Evolutionary conservation across 305 asterid species (phyloP).

Genomic region (Andrographis paniculata): DNA sequence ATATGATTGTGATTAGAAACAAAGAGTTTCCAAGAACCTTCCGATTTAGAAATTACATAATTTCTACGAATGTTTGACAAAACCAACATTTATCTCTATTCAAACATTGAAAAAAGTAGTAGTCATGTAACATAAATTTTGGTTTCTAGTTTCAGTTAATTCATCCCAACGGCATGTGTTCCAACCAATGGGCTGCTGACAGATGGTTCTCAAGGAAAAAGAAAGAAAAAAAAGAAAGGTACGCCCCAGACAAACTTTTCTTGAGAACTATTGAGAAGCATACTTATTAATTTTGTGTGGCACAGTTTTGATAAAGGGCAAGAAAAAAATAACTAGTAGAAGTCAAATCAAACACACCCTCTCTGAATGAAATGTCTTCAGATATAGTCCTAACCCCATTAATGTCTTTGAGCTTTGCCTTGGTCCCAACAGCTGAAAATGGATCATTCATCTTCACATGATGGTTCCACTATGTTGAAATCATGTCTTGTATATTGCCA

Average conservation of each 20-base stretch:
- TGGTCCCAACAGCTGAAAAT: conserved; percentile 29
- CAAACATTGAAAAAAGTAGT: no score
- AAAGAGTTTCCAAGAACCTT: not conserved
- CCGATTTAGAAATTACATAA: not conserved
- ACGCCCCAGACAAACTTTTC: not conserved
- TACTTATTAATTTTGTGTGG: not conserved
- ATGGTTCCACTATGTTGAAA: conserved; percentile 20
- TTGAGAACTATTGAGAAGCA: not conserved
- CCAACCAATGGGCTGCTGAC: not conserved
- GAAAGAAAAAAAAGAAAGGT: no score
- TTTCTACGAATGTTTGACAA: not conserved
- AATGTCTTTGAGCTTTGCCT: conserved; percentile 14
- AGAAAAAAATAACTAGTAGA: not conserved
- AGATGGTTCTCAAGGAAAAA: conserved; percentile 4
- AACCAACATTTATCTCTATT: not conserved
- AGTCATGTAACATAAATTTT: not conserved
- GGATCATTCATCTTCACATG: conserved; percentile 10
- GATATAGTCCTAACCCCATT: conserved; percentile 2
- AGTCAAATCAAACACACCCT: conserved; percentile 5
- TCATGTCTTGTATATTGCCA: not conserved
- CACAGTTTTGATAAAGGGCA: not conserved
- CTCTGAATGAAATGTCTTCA: not conserved
- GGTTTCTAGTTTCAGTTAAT: conserved; percentile 16
- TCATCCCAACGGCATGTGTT: not conserved
- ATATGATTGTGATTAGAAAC: no score